Percentiles rank a stretch among this genome's conserved stretches.
Conservation (phyloP, 2,329 filamentous ascomycete genomes). For the Bipolaris oryzae region DNA sequence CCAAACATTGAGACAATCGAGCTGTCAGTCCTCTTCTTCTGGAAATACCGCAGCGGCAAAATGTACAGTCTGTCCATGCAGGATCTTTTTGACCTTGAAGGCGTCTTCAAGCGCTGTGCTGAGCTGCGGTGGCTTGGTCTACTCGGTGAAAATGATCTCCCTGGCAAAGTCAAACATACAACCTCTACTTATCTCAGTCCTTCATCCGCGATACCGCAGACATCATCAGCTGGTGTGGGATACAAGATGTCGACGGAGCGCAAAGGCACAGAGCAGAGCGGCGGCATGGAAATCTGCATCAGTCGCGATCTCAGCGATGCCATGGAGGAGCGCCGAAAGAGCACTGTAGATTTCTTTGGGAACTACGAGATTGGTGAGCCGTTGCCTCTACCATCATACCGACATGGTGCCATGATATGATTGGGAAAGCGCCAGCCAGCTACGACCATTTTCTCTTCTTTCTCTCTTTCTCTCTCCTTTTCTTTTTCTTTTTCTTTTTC, state of each 20-base stretch:
- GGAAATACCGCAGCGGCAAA: slow-evolving; percentile 42
- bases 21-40: slow-evolving; percentile 44
- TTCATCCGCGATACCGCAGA: slow-evolving; percentile 8
- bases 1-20: slow-evolving; percentile 40
- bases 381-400: slow-evolving; percentile 40
- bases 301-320: slow-evolving; percentile 39
- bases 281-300: slow-evolving; percentile 47
- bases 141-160: slow-evolving; percentile 31
- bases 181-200: slow-evolving; percentile 21
- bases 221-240: slow-evolving; percentile 37
- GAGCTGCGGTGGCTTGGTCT: slow-evolving; percentile 41
- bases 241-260: slow-evolving; percentile 44
- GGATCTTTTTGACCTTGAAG: slow-evolving; percentile 45
- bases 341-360: slow-evolving; percentile 45
- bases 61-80: slow-evolving; percentile 44
- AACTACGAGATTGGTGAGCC: slow-evolving; percentile 45
- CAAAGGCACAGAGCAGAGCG: slow-evolving; percentile 43
- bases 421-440: not conserved
- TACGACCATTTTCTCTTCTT: not conserved
- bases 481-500: not conserved
- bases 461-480: not conserved
- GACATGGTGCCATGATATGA: slow-evolving; percentile 41
- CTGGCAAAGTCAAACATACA: slow-evolving; percentile 9
- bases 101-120: slow-evolving; percentile 42
- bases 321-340: slow-evolving; percentile 37